Evolutionary conservation across 2,329 filamentous ascomycete genomes (phyloP), one percentile per base, ranked within the genome.

Genomic region (Cytospora paraplurivora): DNA sequence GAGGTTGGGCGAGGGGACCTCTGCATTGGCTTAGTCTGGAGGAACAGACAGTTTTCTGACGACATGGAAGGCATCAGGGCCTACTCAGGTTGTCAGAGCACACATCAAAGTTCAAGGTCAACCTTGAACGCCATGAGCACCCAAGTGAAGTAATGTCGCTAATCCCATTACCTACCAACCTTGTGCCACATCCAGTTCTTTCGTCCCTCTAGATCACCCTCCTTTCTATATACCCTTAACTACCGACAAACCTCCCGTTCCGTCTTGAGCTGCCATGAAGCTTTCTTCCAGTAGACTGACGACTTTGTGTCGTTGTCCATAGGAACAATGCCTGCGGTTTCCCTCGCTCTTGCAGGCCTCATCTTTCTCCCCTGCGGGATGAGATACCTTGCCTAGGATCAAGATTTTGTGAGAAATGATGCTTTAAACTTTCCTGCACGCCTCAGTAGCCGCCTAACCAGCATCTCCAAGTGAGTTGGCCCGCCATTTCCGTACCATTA

Each of bases 61-160:
- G 38, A 33, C 27, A 17, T 44, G 8, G 8, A 54, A 37, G n/a
- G 38, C 47, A 17, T 32, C n/a, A 34, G 17, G 53, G n/a, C 7
- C 37, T 61, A 38, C 59, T 61, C 33, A 49, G 12, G 1, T n/a
- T 21, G 15, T 33, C 12, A 49, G 34, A 17, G 59, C 27, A 37
- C 4, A 61, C 27, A 50, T 33, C 51, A 38, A 55, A 19, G n/a
- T 10, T 32, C 19, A 21, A 5, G 44, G n/a, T 47, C 44, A 12
- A 19, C 21, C 44, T 21, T 21, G 44, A 12, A 47, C n/a, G 8
- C 19, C n/a, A 47, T 47, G n/a, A n/a, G 17, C 3, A 6, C n/a
- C n/a, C 17, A 8, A 19, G 41, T 19, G n/a, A 47, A 27, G 27
- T 27, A 3, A 27, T 27, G 27, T 2, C 27, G 27, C 27, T 21